These are phyloP conservation scores for Nannochloropsis salina DNA, from an alignment of 108 stramenopile species.

Conservation along the genomic window DNA sequence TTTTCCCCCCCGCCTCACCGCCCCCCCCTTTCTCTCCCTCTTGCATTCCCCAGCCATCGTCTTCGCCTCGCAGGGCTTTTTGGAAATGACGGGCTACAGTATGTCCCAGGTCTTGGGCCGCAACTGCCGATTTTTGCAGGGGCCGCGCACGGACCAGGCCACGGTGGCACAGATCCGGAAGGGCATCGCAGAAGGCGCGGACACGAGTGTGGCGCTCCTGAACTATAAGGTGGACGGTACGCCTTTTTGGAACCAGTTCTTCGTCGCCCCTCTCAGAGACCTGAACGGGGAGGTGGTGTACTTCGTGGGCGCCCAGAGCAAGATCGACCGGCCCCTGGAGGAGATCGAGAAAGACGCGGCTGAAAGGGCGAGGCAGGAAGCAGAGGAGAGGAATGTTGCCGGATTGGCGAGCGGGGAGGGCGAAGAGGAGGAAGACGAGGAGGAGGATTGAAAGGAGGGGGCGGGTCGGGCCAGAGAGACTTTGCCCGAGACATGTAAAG, in stretches of 20 bases:
- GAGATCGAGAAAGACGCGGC: neutral
- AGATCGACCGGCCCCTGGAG: slow-evolving; percentile 40
- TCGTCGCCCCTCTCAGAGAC: slow-evolving; percentile 85
- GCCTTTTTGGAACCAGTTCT: slow-evolving; percentile 93
- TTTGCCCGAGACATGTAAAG: too few relatives aligned
- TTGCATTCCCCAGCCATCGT: neutral
- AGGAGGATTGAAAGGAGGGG: neutral
- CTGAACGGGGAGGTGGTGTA: slow-evolving; percentile 80
- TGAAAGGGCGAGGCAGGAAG: neutral
- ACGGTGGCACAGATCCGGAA: slow-evolving; percentile 85
- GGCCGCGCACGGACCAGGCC: slow-evolving; percentile 91
- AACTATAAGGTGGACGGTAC: slow-evolving; percentile 94
- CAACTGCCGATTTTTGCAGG: slow-evolving; percentile 94
- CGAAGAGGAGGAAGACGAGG: neutral
- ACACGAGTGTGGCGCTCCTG: slow-evolving; percentile 80
- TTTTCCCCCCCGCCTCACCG: neutral
- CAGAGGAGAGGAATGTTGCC: neutral
- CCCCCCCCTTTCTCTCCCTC: neutral
- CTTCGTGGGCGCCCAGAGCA: slow-evolving; percentile 92
- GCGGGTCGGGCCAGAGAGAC: neutral
- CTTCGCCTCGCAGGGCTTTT: slow-evolving; percentile 61
- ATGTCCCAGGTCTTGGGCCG: slow-evolving; percentile 83
- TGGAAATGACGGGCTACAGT: slow-evolving; percentile 87
- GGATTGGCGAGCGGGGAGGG: neutral
- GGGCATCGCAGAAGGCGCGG: slow-evolving; percentile 76